Evolutionary conservation across 805 yeast genomes (phyloP).

Genomic region (Zygosaccharomyces gambellarensis): DNA sequence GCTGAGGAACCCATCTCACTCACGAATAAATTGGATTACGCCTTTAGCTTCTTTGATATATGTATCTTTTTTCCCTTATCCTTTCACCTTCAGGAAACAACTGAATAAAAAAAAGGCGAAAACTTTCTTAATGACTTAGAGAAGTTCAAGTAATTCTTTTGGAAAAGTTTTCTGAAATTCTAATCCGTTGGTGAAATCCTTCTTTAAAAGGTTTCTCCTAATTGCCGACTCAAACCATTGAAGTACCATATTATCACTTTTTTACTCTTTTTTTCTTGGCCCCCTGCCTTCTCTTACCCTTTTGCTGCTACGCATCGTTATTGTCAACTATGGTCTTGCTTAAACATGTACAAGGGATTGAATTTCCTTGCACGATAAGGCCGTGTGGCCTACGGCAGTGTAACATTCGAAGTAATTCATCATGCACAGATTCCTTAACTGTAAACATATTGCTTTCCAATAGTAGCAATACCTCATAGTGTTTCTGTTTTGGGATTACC

Average conservation of each 20-base stretch:
- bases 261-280: neutral
- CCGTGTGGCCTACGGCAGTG: neutral
- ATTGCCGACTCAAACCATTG: neutral
- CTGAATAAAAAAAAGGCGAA: too few species aligned
- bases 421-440: neutral
- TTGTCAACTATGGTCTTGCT: neutral
- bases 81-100: too few species aligned
- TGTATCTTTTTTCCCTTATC: too few species aligned
- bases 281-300: neutral
- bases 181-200: neutral
- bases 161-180: neutral
- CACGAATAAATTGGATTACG: neutral
- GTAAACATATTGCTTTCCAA: neutral
- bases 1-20: neutral
- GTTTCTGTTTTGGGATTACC: slow-evolving; percentile 1
- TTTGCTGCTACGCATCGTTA: neutral
- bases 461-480: neutral
- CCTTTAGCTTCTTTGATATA: neutral
- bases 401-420: neutral
- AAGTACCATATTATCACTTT: neutral
- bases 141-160: too few species aligned
- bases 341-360: neutral
- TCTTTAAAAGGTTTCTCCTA: neutral
- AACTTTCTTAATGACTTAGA: too few species aligned
- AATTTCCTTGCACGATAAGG: neutral